These are phyloP conservation scores for Candida tibetensis DNA, from an alignment of 805 yeast species.

Conservation along the genomic window DNA sequence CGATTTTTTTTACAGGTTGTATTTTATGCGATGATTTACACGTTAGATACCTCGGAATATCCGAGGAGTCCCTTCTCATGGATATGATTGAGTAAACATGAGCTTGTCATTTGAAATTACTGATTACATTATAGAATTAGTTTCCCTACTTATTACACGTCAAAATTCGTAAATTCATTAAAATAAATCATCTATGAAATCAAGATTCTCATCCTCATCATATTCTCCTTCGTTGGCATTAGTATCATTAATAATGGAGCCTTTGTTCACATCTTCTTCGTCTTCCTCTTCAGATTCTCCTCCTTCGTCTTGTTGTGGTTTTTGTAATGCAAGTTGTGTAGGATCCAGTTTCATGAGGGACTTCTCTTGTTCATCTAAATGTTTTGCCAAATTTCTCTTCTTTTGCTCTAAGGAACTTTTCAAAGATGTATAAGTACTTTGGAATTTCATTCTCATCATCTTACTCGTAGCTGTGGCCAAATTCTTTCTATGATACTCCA, in stretches of 20 bases:
- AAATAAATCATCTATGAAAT: constrained; percentile 37
- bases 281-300: constrained; percentile 12
- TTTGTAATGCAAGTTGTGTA: constrained; percentile 18
- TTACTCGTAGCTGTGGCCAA: constrained; percentile 75
- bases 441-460: constrained; percentile 80
- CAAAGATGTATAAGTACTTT: constrained; percentile 74
- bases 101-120: too few species aligned
- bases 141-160: too few species aligned
- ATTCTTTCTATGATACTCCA: constrained; percentile 70
- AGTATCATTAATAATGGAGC: constrained; percentile 22
- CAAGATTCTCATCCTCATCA: constrained; percentile 22
- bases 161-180: too few species aligned
- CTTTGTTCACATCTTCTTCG: constrained; percentile 23
- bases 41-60: too few species aligned
- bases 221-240: constrained; percentile 12
- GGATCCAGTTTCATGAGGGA: constrained; percentile 22
- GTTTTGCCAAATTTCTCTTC: constrained; percentile 54
- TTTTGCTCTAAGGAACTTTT: constrained; percentile 81
- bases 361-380: constrained; percentile 26
- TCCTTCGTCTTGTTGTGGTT: constrained; percentile 13
- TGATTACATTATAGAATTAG: too few species aligned
- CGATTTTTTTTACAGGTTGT: constrained; percentile 6
- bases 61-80: too few species aligned
- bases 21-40: constrained; percentile 6
- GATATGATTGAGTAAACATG: too few species aligned